phyloP scores from a whole-genome alignment of 805 yeast species.

The Saturnispora ahearnii region DNA sequence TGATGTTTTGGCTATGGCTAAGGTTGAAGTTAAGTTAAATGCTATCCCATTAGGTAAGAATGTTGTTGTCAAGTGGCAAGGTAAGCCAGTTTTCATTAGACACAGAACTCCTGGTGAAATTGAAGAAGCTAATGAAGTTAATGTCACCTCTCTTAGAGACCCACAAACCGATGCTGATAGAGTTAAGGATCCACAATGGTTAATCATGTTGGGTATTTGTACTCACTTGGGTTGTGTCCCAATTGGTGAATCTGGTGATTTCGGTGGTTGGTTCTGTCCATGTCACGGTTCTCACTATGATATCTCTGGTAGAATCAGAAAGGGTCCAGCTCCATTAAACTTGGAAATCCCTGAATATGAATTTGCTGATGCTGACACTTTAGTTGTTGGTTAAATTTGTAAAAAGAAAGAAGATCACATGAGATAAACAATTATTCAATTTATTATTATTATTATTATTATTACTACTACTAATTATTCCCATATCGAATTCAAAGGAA shows the following conservation, averaged over 20 bases:
- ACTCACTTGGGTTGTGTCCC: constrained; percentile 99
- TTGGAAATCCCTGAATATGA: constrained; percentile 92
- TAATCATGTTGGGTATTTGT: constrained; percentile 98
- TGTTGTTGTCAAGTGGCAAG: constrained; percentile 99
- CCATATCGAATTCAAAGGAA: neutral
- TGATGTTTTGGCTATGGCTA: constrained; percentile 98
- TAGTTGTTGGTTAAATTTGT: constrained; percentile 70
- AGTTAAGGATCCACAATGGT: constrained; percentile 96
- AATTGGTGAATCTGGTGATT: constrained; percentile 99
- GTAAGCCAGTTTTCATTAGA: constrained; percentile 99
- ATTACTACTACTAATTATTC: neutral
- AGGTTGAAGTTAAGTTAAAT: constrained; percentile 91
- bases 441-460: neutral
- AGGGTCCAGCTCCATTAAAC: constrained; percentile 99
- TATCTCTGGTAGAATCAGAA: constrained; percentile 99
- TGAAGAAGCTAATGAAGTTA: constrained; percentile 84
- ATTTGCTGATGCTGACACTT: constrained; percentile 65
- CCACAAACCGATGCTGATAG: constrained; percentile 91
- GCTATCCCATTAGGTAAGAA: constrained; percentile 97
- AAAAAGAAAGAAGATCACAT: neutral
- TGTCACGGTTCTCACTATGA: constrained; percentile 99
- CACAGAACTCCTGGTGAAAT: constrained; percentile 94
- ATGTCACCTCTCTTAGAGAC: constrained; percentile 74
- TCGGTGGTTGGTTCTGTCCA: constrained; percentile 99
- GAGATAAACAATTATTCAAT: neutral